Base-by-base conservation (phyloP, 2,329 filamentous ascomycete species). In the Cladophialophora psammophila region DNA sequence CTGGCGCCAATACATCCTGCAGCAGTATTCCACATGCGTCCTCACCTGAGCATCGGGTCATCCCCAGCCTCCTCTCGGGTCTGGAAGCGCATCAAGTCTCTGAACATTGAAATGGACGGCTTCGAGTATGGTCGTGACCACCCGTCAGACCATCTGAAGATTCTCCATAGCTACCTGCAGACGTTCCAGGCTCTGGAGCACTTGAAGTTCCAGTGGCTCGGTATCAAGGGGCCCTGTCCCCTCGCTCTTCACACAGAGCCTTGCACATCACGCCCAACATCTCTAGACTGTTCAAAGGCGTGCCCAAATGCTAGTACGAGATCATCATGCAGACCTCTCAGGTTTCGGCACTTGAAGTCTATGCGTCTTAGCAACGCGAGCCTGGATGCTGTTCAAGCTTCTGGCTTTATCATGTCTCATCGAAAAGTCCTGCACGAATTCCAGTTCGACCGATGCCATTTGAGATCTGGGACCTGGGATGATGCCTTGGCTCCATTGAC, bases 151-250 rank as follows among this genome's bases (percentile, higher is more conserved):
- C 91, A 91, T 76, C 85, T 89, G 63, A 93, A 93, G 79, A 87
- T 95, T 74, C 86, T 96, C 1, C 90, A 95, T 73, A 89, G 92
- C 72, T 96, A 93, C 76, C 84, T 96, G 69, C 87, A 90, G 64
- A 84, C 82, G 70, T 91, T 96, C 75, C 81, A 84, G 5, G 83
- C 80, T 36, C 82, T 95, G 1, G 89, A 90, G 69, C 89, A 89
- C 76, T 84, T 96, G 64, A 85, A 85, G 64, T 96, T 96, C 78
- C 86, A 87, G 65, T 96, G 93, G 93, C 82, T 89, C 69, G 90
- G 91, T 45, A 80, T 80, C 53, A 89, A 88, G 75, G 91, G 92
- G 0, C 91, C 90, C 1, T 92, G 90, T 64, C 92, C 92, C 0
- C 78, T 95, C 20, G 88, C 89, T 0, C 82, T 94, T 5, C 83